Conservation (phyloP, 441 rosid genomes). For the Euphorbia corollata region DNA sequence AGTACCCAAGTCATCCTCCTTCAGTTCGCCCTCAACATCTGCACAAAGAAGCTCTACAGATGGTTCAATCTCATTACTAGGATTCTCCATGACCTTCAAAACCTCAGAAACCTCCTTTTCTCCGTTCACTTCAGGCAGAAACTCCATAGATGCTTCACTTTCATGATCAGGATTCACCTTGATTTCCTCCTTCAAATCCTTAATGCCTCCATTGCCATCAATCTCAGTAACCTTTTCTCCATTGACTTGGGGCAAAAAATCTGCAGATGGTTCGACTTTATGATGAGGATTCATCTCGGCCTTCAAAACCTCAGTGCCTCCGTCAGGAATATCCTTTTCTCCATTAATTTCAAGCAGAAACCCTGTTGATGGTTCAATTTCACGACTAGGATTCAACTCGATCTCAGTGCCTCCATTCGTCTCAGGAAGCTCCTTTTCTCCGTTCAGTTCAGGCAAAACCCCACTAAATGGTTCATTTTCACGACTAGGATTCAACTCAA, state of each 20-base stretch:
- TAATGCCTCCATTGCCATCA: conserved; percentile 21
- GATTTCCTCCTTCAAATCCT: conserved; percentile 15
- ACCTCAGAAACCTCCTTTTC: conserved; percentile 3
- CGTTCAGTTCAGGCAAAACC: not conserved
- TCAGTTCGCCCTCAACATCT: conserved; percentile 18
- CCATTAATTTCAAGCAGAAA: conserved; percentile 17
- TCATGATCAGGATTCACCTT: conserved; percentile 19
- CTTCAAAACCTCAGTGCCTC: not conserved
- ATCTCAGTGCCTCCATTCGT: not conserved
- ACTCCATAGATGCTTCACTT: not conserved
- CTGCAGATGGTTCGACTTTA: conserved; percentile 21
- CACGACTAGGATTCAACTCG: not conserved
- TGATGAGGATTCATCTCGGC: conserved; percentile 9
- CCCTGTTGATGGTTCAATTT: not conserved
- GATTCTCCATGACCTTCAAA: not conserved
- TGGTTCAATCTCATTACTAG: not conserved
- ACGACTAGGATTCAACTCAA: not conserved
- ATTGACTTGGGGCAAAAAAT: conserved; percentile 15
- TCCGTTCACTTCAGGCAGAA: not conserved
- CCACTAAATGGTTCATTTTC: not conserved
- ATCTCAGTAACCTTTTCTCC: conserved; percentile 14
- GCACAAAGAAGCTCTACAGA: conserved; percentile 19
- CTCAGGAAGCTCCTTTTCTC: not conserved
- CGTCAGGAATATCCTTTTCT: conserved; percentile 10
- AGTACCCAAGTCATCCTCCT: conserved; percentile 14